A percentile compares a stretch with the other conserved stretches of the same genome.
These are phyloP conservation scores for Xylona heveae DNA, from an alignment of 495 filamentous ascomycete species.

Conservation along the genomic window DNA sequence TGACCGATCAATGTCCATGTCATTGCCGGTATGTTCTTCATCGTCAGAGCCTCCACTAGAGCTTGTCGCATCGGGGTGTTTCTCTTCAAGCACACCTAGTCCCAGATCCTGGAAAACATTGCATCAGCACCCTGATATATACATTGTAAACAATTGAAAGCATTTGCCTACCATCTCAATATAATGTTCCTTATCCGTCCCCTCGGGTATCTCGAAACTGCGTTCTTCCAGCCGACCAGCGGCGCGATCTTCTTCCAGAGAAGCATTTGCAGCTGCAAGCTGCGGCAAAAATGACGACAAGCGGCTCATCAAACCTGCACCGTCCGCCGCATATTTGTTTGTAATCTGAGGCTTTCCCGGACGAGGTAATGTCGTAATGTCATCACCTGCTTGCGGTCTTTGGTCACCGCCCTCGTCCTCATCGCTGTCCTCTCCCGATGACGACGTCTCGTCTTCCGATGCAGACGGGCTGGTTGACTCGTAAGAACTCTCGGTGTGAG, in stretches of 20 bases:
- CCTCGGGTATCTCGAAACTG: slow-evolving; percentile 6
- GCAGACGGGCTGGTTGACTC: no score
- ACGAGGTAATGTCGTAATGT: not conserved
- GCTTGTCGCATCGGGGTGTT: slow-evolving; percentile 1
- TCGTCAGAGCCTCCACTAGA: no score
- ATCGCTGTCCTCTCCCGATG: not conserved
- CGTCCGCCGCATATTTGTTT: not conserved
- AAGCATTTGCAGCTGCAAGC: slow-evolving; percentile 5
- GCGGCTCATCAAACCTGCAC: not conserved
- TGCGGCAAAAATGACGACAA: slow-evolving; percentile 4
- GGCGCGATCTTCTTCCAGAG: slow-evolving; percentile 6
- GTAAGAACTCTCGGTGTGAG: no score
- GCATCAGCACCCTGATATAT: not conserved
- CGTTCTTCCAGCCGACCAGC: slow-evolving; percentile 2
- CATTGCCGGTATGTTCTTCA: no score
- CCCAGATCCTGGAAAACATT: slow-evolving; percentile 3
- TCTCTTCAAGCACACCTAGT: slow-evolving; percentile 2
- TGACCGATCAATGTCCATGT: no score
- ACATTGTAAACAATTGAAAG: slow-evolving; percentile 1
- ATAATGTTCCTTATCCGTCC: slow-evolving; percentile 3
- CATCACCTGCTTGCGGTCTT: not conserved
- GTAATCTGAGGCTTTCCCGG: not conserved
- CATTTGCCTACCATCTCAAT: slow-evolving; percentile 7
- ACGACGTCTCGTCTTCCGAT: not conserved
- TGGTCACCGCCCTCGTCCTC: not conserved